Percentiles rank a stretch among this genome's conserved stretches.
Conservation (phyloP, 2,329 filamentous ascomycete species). For the Penicillium hordei region DNA sequence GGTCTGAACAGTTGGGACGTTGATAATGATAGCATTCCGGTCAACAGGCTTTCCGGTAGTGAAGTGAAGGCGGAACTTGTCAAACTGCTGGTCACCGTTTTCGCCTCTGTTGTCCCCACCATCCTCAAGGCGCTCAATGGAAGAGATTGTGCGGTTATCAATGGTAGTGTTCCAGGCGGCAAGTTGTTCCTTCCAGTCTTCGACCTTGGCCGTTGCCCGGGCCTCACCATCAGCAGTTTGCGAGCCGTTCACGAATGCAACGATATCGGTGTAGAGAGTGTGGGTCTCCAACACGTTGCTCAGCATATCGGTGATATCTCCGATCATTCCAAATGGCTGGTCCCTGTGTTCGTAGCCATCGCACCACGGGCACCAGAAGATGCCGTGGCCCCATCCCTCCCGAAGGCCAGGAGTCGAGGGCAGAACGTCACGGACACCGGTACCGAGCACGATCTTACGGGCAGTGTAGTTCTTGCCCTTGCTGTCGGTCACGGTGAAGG, state of each 20-base stretch:
- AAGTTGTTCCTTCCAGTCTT: constrained; percentile 54
- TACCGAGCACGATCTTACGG: constrained; percentile 58
- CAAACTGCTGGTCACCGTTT: constrained; percentile 44
- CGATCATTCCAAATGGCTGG: constrained; percentile 57
- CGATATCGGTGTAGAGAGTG: constrained; percentile 56
- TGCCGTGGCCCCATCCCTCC: constrained; percentile 59
- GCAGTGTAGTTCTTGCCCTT: constrained; percentile 44
- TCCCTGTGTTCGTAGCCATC: constrained; percentile 63
- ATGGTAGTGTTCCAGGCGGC: constrained; percentile 52
- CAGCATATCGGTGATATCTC: constrained; percentile 46
- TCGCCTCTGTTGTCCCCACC: constrained; percentile 30
- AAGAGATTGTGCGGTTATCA: constrained; percentile 56
- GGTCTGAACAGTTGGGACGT: constrained; percentile 50
- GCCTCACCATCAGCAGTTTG: constrained; percentile 49
- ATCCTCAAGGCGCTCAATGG: constrained; percentile 49
- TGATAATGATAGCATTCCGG: constrained; percentile 55
- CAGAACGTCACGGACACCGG: constrained; percentile 57
- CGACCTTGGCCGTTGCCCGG: constrained; percentile 41
- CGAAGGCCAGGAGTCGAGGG: constrained; percentile 55
- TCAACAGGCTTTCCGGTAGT: constrained; percentile 46
- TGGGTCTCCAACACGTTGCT: constrained; percentile 53
- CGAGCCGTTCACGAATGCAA: constrained; percentile 62
- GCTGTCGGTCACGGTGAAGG: constrained; percentile 48
- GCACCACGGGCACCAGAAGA: constrained; percentile 66
- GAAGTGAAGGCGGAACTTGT: constrained; percentile 59